phyloP scores from a whole-genome alignment of 495 filamentous ascomycete species.

The Bathelium albidoporum region DNA sequence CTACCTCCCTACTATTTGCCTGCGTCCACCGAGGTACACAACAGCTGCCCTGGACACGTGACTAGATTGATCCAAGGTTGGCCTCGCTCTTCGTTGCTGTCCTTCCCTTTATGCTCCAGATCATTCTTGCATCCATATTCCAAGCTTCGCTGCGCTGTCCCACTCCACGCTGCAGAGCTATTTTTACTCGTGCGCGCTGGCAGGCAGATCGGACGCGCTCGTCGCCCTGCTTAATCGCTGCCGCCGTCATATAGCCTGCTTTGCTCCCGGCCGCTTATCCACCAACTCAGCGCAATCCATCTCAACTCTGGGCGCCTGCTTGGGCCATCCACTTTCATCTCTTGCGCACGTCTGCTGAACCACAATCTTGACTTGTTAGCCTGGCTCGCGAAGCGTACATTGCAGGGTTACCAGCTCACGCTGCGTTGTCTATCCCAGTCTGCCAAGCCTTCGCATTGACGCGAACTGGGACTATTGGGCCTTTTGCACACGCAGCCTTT shows the following conservation, averaged over 20 bases:
- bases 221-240: background rate
- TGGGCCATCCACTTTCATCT: background rate
- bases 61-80: background rate
- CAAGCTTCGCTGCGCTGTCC: background rate
- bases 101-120: constrained; percentile 1
- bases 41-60: background rate
- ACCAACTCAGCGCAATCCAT: constrained; percentile 2
- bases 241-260: constrained; percentile 3
- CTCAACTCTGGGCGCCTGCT: background rate
- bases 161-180: background rate
- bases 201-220: background rate
- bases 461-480: background rate
- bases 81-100: background rate
- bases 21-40: background rate
- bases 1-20: too few species aligned
- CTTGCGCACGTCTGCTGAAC: background rate
- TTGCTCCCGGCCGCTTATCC: constrained; percentile 1
- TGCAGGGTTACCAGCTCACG: background rate
- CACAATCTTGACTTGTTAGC: background rate
- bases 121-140: background rate
- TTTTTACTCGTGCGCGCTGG: background rate
- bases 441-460: constrained; percentile 1
- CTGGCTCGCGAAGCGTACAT: background rate
- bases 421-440: background rate
- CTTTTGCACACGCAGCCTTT: background rate